A percentile compares a stretch with the other conserved stretches of the same genome.
Conservation (phyloP, 345 rosid genomes). For the Theobroma cacao region DNA sequence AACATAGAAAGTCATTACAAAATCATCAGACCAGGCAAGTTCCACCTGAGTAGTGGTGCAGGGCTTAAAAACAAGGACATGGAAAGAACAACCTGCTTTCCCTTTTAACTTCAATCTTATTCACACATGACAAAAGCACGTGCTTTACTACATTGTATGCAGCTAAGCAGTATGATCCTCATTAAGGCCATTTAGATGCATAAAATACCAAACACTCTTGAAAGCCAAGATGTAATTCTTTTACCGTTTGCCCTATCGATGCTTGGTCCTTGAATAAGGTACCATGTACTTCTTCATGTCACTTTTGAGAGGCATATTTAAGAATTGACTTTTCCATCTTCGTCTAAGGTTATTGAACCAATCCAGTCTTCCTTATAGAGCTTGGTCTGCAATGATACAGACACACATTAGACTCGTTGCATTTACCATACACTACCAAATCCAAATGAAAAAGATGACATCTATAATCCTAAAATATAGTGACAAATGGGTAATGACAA, state of each 20-base stretch:
- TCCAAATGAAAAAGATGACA: slow-evolving; percentile 30
- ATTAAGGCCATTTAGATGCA: background rate
- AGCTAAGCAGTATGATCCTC: background rate
- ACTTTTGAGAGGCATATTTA: slow-evolving; percentile 42
- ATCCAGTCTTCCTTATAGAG: slow-evolving; percentile 74
- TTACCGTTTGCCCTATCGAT: background rate
- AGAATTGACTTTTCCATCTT: slow-evolving; percentile 66
- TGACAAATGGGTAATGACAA: background rate
- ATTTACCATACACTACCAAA: slow-evolving; percentile 61
- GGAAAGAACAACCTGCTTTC: background rate
- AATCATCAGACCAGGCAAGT: no score
- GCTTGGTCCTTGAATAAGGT: slow-evolving; percentile 50
- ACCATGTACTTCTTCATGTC: slow-evolving; percentile 65
- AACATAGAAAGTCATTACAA: no score
- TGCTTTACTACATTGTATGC: background rate
- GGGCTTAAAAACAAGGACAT: no score
- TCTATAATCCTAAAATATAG: background rate
- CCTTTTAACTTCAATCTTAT: background rate
- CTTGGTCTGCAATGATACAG: slow-evolving; percentile 38
- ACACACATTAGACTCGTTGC: slow-evolving; percentile 68
- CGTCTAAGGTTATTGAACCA: slow-evolving; percentile 62
- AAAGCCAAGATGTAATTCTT: slow-evolving; percentile 33
- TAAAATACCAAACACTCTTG: slow-evolving; percentile 22
- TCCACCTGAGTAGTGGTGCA: no score
- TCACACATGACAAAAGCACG: background rate